Evolutionary conservation across 148 eudicot species (phyloP).

Genomic region (Chenopodium suecicum): DNA sequence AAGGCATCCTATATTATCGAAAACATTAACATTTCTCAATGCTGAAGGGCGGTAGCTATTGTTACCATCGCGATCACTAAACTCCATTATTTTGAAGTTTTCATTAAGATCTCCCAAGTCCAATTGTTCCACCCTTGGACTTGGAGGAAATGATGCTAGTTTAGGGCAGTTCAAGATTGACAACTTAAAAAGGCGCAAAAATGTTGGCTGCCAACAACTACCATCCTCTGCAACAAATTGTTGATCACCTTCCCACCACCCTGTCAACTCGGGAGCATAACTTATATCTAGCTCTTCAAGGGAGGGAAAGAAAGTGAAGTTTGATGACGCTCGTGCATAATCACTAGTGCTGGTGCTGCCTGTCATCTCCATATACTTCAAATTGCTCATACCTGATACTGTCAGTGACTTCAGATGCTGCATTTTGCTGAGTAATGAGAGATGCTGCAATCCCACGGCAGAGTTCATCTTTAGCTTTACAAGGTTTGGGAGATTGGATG

Average conservation of each 20-base stretch:
- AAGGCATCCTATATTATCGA: not conserved
- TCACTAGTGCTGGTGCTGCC: not conserved
- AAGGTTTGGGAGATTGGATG: slow-evolving; percentile 20
- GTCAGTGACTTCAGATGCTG: not conserved
- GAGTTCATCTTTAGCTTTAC: not conserved
- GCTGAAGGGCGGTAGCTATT: too few species aligned
- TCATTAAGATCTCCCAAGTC: not conserved
- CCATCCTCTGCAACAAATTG: not conserved
- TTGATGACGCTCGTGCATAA: too few species aligned
- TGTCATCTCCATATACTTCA: slow-evolving; percentile 24
- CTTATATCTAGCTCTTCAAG: not conserved
- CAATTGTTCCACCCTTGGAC: slow-evolving; percentile 16
- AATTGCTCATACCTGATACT: not conserved
- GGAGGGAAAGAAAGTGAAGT: slow-evolving; percentile 23
- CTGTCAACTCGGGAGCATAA: slow-evolving; percentile 9
- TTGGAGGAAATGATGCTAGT: slow-evolving; percentile 20
- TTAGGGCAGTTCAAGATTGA: not conserved
- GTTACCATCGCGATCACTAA: too few species aligned
- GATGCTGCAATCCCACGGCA: not conserved
- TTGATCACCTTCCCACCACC: slow-evolving; percentile 22
- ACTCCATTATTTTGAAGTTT: not conserved
- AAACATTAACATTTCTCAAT: not conserved
- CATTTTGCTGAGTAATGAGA: slow-evolving; percentile 15
- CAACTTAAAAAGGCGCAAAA: slow-evolving; percentile 14
- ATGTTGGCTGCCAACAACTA: not conserved